phyloP scores from a whole-genome alignment of 75 land plant genomes.

The Picea glauca region DNA sequence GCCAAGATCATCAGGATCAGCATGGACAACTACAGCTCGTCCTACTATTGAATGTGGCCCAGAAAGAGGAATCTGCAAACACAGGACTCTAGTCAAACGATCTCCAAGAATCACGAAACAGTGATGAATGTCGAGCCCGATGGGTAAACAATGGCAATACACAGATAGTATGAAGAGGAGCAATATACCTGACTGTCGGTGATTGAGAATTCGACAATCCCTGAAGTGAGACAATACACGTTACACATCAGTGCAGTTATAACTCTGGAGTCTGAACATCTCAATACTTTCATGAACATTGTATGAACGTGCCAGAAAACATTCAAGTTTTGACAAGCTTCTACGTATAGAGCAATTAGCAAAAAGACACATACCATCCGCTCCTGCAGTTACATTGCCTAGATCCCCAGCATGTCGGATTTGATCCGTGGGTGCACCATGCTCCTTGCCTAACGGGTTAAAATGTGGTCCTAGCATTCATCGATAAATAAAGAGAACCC shows the following conservation, averaged over 20 bases:
- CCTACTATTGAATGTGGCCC: constrained; percentile 82
- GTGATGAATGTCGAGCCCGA: not conserved
- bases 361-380: constrained; percentile 62
- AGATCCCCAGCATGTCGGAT: constrained; percentile 84
- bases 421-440: constrained; percentile 85
- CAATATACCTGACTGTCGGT: constrained; percentile 49
- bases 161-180: not conserved
- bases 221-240: constrained; percentile 28
- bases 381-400: constrained; percentile 63
- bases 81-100: not conserved
- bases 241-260: not conserved
- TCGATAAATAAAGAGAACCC: not conserved
- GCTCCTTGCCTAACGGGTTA: constrained; percentile 70
- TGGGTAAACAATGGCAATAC: not conserved
- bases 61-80: constrained; percentile 71
- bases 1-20: constrained; percentile 95
- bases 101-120: not conserved
- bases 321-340: not conserved
- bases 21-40: constrained; percentile 92
- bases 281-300: not conserved
- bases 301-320: not conserved
- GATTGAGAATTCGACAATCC: constrained; percentile 41
- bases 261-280: not conserved
- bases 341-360: too few species aligned
- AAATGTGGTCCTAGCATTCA: constrained; percentile 63